These are phyloP conservation scores for Solanum chilense DNA, from an alignment of 257 asterid genomes.

Conservation along the genomic window DNA sequence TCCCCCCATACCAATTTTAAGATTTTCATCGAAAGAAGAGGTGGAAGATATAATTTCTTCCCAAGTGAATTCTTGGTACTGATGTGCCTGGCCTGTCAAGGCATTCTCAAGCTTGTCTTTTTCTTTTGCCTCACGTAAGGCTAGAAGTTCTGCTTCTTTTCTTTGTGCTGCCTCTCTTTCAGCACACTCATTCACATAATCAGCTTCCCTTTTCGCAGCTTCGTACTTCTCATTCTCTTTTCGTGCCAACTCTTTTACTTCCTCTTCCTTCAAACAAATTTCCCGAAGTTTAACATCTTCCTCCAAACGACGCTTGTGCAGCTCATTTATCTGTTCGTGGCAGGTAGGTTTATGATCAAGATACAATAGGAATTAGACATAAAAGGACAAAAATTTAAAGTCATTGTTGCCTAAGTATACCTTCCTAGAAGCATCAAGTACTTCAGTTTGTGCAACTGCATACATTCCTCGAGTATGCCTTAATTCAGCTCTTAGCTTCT, in stretches of 20 bases:
- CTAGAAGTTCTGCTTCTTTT: conserved; percentile 52
- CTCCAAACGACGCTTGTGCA: conserved; percentile 52
- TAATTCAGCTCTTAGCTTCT: conserved; percentile 73
- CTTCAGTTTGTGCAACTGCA: conserved; percentile 75
- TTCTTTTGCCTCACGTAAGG: conserved; percentile 44
- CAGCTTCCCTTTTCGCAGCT: conserved; percentile 60
- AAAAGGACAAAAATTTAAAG: neutral
- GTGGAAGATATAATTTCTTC: conserved; percentile 69
- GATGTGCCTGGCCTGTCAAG: conserved; percentile 33
- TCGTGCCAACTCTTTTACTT: conserved; percentile 53
- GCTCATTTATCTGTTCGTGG: conserved; percentile 44
- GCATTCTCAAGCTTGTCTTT: conserved; percentile 58
- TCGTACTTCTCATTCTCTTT: conserved; percentile 48
- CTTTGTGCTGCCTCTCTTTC: conserved; percentile 64
- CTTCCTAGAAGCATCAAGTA: conserved; percentile 73
- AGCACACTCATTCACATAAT: conserved; percentile 41
- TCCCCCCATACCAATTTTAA: conserved; percentile 75
- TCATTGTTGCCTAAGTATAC: conserved; percentile 16
- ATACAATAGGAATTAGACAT: neutral
- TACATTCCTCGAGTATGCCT: conserved; percentile 73
- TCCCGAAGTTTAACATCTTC: conserved; percentile 50
- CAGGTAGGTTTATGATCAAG: neutral
- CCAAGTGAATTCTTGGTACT: conserved; percentile 68
- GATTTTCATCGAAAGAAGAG: conserved; percentile 55
- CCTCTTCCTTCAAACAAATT: conserved; percentile 58